Percentiles rank a stretch among this genome's conserved stretches.
Conservation (phyloP, 225 moss, liverwort and hornwort species). For the Rhytidiadelphus loreus region DNA sequence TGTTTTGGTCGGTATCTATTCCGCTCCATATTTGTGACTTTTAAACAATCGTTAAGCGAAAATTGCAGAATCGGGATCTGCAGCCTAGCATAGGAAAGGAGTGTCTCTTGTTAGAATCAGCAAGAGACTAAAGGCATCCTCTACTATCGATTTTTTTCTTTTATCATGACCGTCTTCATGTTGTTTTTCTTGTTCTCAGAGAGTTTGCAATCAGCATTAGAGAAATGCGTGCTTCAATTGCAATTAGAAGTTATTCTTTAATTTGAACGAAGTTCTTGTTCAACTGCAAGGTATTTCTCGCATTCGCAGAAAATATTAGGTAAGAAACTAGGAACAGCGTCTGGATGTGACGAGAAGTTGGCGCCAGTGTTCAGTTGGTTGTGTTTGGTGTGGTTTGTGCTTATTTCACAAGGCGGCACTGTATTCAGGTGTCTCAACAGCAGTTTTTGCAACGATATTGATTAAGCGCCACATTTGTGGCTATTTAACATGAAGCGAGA, state of each 20-base stretch:
- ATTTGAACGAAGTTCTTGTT: not conserved
- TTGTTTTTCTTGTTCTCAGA: not conserved
- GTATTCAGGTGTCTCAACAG: not conserved
- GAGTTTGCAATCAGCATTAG: not conserved
- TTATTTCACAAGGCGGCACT: not conserved
- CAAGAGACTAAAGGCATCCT: not conserved
- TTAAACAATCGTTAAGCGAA: not conserved
- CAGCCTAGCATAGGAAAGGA: not conserved
- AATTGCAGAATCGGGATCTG: not conserved
- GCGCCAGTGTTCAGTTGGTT: not conserved
- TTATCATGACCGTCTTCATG: not conserved
- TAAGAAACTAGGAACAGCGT: not conserved
- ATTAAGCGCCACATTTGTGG: not conserved
- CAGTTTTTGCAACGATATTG: too few species aligned
- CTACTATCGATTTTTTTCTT: not conserved
- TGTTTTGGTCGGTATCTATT: not conserved
- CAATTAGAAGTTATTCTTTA: not conserved
- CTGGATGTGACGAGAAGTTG: not conserved
- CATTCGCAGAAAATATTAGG: not conserved
- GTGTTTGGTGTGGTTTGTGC: not conserved
- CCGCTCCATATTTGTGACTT: not conserved
- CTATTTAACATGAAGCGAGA: not conserved
- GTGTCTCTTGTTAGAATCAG: not conserved
- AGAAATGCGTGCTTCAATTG: not conserved
- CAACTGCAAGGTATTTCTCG: too few species aligned